phyloP scores from a whole-genome alignment of 2,329 filamentous ascomycete species.

The Fusarium sp. region DNA sequence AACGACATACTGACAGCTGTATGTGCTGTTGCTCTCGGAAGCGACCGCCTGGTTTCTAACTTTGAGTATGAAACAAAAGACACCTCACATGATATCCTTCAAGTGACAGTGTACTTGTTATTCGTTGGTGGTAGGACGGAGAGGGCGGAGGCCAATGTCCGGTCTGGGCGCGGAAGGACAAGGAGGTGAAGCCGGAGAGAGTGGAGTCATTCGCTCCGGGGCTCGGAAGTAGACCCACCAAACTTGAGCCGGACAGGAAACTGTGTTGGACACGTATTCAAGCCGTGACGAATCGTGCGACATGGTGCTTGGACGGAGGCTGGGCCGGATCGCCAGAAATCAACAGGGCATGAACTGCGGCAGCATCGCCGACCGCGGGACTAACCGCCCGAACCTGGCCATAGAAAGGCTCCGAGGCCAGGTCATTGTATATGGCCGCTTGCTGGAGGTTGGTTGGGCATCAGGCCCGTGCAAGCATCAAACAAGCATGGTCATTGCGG shows the following conservation, averaged over 20 bases:
- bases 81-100: neutral
- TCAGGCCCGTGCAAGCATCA: slow-evolving; percentile 38
- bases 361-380: slow-evolving; percentile 23
- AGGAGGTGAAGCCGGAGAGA: slow-evolving; percentile 28
- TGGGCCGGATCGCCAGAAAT: slow-evolving; percentile 26
- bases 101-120: neutral
- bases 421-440: slow-evolving; percentile 3
- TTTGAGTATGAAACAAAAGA: neutral
- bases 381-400: slow-evolving; percentile 8
- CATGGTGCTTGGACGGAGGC: slow-evolving; percentile 21
- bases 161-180: slow-evolving; percentile 18
- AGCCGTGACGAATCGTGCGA: slow-evolving; percentile 27
- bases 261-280: slow-evolving; percentile 31
- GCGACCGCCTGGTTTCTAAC: neutral
- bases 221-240: slow-evolving; percentile 19
- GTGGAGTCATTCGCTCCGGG: slow-evolving; percentile 37
- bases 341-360: slow-evolving; percentile 16
- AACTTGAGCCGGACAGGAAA: slow-evolving; percentile 20
- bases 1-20: neutral
- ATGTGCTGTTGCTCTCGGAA: neutral
- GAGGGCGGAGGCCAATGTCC: slow-evolving; percentile 23
- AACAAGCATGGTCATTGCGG: slow-evolving; percentile 29
- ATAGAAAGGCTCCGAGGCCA: neutral
- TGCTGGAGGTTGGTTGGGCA: slow-evolving; percentile 41
- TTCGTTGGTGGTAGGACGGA: slow-evolving; percentile 21